These are phyloP conservation scores for Stephania japonica DNA, from an alignment of 164 flowering plant species.

Conservation along the genomic window DNA sequence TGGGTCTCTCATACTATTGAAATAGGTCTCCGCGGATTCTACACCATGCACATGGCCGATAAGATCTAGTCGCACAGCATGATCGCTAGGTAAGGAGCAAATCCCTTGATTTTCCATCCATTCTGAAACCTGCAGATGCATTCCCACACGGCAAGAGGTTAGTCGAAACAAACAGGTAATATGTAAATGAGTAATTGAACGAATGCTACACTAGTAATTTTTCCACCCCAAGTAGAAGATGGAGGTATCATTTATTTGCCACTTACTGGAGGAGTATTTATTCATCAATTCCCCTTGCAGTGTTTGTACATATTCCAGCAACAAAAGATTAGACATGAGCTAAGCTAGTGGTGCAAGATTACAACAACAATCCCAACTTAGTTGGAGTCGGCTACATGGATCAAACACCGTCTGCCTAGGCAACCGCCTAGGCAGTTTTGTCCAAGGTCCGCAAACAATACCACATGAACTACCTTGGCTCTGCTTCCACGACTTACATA, in stretches of 20 bases:
- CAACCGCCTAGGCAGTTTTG: no score
- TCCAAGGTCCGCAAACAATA: no score
- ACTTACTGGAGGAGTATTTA: background rate
- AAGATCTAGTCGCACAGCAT: constrained; percentile 71
- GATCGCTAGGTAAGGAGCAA: constrained; percentile 42
- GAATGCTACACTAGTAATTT: no score
- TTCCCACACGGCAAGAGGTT: constrained; percentile 4
- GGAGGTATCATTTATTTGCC: background rate
- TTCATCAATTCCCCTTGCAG: background rate
- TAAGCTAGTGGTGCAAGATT: no score
- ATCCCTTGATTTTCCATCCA: constrained; percentile 60
- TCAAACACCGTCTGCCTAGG: no score
- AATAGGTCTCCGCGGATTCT: constrained; percentile 52
- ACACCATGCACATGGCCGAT: constrained; percentile 59
- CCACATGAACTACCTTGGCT: no score
- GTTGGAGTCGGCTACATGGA: no score
- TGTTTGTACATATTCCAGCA: no score
- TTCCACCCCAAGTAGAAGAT: background rate
- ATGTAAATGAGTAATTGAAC: background rate
- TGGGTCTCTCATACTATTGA: constrained; percentile 37
- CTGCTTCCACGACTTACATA: no score
- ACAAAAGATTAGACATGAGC: no score
- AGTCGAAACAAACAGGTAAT: background rate
- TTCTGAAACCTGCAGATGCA: constrained; percentile 57
- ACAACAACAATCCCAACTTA: no score